Conservation (phyloP, 352 stramenopile genomes). For the Phytophthora cajani region DNA sequence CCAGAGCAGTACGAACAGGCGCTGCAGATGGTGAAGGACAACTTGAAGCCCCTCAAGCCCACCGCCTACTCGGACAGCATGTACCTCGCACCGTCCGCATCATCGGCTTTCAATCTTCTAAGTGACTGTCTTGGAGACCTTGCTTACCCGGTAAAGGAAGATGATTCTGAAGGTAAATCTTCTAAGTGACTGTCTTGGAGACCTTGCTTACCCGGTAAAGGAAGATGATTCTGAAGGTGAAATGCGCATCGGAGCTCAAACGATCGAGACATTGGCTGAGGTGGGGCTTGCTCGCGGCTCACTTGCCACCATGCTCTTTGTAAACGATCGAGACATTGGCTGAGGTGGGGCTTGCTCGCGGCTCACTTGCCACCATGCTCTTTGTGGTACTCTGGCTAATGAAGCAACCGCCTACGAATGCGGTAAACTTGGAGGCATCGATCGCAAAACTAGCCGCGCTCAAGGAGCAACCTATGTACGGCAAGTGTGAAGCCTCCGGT, state of each 20-base stretch:
- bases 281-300: conserved; percentile 77
- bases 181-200: conserved; percentile 72
- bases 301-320: conserved; percentile 71
- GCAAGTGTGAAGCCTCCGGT: conserved; percentile 83
- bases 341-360: conserved; percentile 74
- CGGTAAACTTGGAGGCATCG: conserved; percentile 61
- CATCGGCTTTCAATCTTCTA: conserved; percentile 74
- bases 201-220: conserved; percentile 39
- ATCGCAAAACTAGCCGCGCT: conserved; percentile 75
- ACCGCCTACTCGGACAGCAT: conserved; percentile 84
- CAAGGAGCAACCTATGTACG: conserved; percentile 89
- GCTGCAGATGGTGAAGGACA: conserved; percentile 80
- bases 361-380: conserved; percentile 77
- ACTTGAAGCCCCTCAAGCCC: conserved; percentile 71
- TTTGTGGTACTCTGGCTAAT: conserved; percentile 77
- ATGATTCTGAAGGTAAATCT: too few species aligned
- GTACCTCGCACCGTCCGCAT: conserved; percentile 81
- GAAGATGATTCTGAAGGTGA: conserved; percentile 31
- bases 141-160: conserved; percentile 25
- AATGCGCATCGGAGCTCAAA: conserved; percentile 45
- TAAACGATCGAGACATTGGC: conserved; percentile 82
- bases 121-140: conserved; percentile 73
- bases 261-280: conserved; percentile 80
- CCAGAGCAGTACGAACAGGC: conserved; percentile 70
- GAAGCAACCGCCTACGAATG: conserved; percentile 51